These are phyloP conservation scores for Clitopilus hobsonii DNA, from an alignment of 768 basidiomycete genomes.

Conservation along the genomic window DNA sequence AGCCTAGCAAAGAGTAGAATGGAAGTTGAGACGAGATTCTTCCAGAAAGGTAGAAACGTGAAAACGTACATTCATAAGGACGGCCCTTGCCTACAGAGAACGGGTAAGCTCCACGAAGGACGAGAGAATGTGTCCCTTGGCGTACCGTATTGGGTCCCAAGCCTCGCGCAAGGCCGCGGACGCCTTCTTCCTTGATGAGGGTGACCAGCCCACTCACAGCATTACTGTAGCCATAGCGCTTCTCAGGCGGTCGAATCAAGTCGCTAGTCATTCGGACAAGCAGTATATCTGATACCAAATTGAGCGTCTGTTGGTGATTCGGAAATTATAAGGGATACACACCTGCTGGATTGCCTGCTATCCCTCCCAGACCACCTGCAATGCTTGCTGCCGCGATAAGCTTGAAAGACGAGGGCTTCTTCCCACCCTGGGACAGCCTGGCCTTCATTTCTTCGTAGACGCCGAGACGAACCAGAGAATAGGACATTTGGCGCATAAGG, in stretches of 20 bases:
- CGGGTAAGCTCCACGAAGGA: background rate
- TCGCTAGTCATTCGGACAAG: slow-evolving; percentile 90
- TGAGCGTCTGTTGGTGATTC: slow-evolving; percentile 2
- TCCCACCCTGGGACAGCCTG: slow-evolving; percentile 43
- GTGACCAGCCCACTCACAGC: slow-evolving; percentile 67
- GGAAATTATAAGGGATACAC: slow-evolving; percentile 3
- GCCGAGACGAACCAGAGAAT: slow-evolving; percentile 81
- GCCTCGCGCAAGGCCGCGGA: slow-evolving; percentile 65
- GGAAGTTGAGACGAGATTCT: slow-evolving; percentile 6
- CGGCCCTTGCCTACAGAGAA: slow-evolving; percentile 44
- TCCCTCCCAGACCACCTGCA: slow-evolving; percentile 77
- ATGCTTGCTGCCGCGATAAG: slow-evolving; percentile 62
- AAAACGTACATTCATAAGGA: slow-evolving; percentile 68
- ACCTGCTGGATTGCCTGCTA: slow-evolving; percentile 85
- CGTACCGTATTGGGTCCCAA: slow-evolving; percentile 74
- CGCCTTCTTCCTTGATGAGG: slow-evolving; percentile 66
- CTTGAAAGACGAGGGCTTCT: slow-evolving; percentile 46
- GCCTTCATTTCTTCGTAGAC: slow-evolving; percentile 76
- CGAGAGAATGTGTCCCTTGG: slow-evolving; percentile 9
- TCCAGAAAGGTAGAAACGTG: background rate
- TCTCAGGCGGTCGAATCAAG: slow-evolving; percentile 64
- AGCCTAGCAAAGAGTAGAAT: slow-evolving; percentile 40
- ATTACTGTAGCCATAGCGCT: slow-evolving; percentile 75
- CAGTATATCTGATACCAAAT: slow-evolving; percentile 48
- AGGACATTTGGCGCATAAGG: slow-evolving; percentile 85